Conservation (phyloP, 192 early-diverging fungal genomes). For the Lunasporangiospora selenospora region DNA sequence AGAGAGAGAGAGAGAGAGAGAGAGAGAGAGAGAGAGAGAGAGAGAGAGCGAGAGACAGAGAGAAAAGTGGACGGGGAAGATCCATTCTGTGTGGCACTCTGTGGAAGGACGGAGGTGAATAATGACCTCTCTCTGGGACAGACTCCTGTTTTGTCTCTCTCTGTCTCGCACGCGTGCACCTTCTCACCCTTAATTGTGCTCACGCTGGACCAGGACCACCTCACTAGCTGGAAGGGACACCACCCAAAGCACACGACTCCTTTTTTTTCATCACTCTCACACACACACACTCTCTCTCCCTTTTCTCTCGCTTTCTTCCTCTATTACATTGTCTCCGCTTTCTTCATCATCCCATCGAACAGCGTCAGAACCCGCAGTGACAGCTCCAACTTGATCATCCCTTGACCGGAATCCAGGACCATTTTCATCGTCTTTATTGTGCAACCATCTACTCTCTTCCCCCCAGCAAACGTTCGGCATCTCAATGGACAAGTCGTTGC, state of each 20-base stretch:
- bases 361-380: neutral
- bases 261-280: neutral
- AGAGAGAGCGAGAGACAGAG: neutral
- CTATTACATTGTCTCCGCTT: neutral
- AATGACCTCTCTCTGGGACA: no score
- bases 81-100: no score
- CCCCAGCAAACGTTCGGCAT: conserved; percentile 7
- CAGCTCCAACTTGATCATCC: neutral
- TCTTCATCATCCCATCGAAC: neutral
- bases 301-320: neutral
- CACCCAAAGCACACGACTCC: no score
- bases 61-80: neutral
- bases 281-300: neutral
- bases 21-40: neutral
- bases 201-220: no score
- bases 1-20: neutral
- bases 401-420: neutral
- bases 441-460: neutral
- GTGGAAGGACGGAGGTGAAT: no score
- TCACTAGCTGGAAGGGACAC: no score
- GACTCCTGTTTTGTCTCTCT: neutral
- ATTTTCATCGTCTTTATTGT: neutral
- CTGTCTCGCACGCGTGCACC: neutral
- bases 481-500: conserved; percentile 59
- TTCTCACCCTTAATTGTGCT: neutral